phyloP scores from a whole-genome alignment of 2,329 filamentous ascomycete species.

The Tolypocladium tropicale region DNA sequence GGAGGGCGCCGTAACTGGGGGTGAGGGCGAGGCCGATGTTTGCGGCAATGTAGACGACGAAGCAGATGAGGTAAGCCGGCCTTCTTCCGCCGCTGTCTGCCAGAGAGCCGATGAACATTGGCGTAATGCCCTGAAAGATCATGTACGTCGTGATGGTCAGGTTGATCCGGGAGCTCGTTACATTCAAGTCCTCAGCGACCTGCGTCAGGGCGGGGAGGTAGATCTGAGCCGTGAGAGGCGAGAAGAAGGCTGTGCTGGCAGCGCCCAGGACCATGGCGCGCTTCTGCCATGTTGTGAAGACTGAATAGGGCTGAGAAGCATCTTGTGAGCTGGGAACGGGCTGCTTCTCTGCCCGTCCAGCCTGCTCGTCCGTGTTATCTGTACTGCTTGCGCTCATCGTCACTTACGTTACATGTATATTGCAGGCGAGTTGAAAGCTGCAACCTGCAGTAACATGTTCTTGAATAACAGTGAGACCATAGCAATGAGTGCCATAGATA shows the following conservation, averaged over 20 bases:
- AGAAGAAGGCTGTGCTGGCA: constrained; percentile 30
- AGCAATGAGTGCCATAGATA: neutral
- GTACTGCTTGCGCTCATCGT: neutral
- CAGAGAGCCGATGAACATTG: constrained; percentile 44
- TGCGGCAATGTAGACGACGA: constrained; percentile 40
- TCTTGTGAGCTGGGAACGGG: neutral
- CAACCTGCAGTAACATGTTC: neutral
- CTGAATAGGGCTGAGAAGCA: constrained; percentile 20
- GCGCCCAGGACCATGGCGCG: constrained; percentile 28
- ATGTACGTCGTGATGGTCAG: constrained; percentile 45
- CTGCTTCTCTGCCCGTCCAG: constrained; percentile 8
- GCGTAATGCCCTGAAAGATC: constrained; percentile 51
- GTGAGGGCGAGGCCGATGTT: constrained; percentile 43
- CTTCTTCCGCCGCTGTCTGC: constrained; percentile 44
- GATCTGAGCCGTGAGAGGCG: constrained; percentile 37
- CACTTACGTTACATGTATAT: no score
- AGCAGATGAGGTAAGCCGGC: constrained; percentile 43
- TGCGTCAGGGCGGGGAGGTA: constrained; percentile 43
- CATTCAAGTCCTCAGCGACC: constrained; percentile 35
- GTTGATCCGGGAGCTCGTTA: constrained; percentile 33
- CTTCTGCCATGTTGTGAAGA: constrained; percentile 29
- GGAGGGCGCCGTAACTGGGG: constrained; percentile 35
- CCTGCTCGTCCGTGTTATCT: neutral
- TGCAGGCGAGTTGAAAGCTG: no score
- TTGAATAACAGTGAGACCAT: no score